These are phyloP conservation scores for Jatropha podagrica DNA, from an alignment of 441 rosid species.

Conservation along the genomic window DNA sequence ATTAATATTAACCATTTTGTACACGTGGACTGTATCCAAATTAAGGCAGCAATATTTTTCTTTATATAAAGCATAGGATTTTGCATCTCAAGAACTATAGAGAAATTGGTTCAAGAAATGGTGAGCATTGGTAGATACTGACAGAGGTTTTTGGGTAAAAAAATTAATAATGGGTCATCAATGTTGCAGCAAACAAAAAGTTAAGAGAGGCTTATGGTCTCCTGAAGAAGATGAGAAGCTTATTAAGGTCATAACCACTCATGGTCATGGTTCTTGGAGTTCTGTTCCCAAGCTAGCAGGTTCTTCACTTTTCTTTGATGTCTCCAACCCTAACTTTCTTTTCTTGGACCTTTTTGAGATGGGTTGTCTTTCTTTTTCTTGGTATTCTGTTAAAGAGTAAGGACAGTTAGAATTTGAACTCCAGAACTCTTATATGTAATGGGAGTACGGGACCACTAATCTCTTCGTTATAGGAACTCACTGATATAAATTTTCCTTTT, in stretches of 20 bases:
- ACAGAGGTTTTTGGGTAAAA: neutral
- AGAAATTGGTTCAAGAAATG: neutral
- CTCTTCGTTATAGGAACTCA: too few species aligned
- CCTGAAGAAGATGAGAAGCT: slow-evolving; percentile 66
- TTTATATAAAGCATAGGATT: slow-evolving; percentile 1
- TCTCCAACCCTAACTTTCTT: neutral
- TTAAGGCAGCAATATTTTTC: too few species aligned
- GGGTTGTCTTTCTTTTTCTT: too few species aligned
- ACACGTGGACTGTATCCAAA: neutral
- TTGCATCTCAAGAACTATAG: neutral
- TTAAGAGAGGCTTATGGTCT: slow-evolving; percentile 63
- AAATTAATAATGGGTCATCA: slow-evolving; percentile 43
- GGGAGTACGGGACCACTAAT: too few species aligned
- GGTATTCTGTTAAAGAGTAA: too few species aligned
- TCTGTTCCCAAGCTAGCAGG: slow-evolving; percentile 59
- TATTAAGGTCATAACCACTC: slow-evolving; percentile 35
- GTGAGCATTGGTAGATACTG: too few species aligned
- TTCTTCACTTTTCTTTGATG: neutral
- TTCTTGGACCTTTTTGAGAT: neutral
- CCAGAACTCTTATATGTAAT: too few species aligned
- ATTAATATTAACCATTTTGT: slow-evolving; percentile 8
- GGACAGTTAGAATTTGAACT: too few species aligned
- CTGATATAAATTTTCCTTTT: neutral
- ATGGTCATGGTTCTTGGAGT: slow-evolving; percentile 59
- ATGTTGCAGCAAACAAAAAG: slow-evolving; percentile 61